These are phyloP conservation scores for Alternaria brassicae DNA, from an alignment of 2,329 filamentous ascomycete genomes.

Conservation along the genomic window DNA sequence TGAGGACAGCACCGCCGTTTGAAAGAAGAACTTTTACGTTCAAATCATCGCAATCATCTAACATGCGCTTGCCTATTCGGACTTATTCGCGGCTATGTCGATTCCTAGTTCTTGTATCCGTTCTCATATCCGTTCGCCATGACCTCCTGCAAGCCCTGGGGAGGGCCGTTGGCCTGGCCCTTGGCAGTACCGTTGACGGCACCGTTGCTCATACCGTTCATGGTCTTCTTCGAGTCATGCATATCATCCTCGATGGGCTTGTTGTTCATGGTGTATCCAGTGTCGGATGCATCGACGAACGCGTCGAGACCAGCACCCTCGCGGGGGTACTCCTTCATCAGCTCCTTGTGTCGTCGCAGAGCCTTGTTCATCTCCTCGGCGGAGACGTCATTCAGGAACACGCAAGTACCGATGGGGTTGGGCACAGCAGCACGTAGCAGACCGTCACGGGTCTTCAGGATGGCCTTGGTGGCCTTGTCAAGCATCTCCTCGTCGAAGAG, in stretches of 20 bases:
- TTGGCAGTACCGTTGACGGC: slow-evolving; percentile 30
- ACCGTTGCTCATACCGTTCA: slow-evolving; percentile 36
- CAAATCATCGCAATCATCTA: slow-evolving; percentile 3
- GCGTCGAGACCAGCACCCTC: slow-evolving; percentile 71
- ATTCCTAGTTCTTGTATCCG: slow-evolving; percentile 39
- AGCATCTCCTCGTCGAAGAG: slow-evolving; percentile 71
- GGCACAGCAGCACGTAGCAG: slow-evolving; percentile 72
- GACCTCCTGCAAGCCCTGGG: slow-evolving; percentile 31
- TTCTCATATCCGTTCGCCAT: slow-evolving; percentile 44
- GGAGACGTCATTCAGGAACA: slow-evolving; percentile 72
- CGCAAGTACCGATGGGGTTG: slow-evolving; percentile 69
- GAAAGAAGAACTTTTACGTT: slow-evolving; percentile 13
- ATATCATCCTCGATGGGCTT: slow-evolving; percentile 47
- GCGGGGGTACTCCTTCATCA: slow-evolving; percentile 69
- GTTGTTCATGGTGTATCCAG: slow-evolving; percentile 63
- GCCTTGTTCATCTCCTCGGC: slow-evolving; percentile 68
- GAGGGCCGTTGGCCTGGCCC: slow-evolving; percentile 28
- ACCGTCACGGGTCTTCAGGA: slow-evolving; percentile 74
- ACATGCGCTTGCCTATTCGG: slow-evolving; percentile 23
- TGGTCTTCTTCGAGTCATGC: slow-evolving; percentile 26
- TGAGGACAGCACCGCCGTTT: slow-evolving; percentile 5
- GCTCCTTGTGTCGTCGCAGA: slow-evolving; percentile 67
- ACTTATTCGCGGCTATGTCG: slow-evolving; percentile 19
- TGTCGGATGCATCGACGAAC: slow-evolving; percentile 73
- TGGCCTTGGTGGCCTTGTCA: slow-evolving; percentile 70